Evolutionary conservation across 1,139 yeast species (phyloP), one percentile per base, ranked within the genome.

Genomic region (Lodderomyces margitis): DNA sequence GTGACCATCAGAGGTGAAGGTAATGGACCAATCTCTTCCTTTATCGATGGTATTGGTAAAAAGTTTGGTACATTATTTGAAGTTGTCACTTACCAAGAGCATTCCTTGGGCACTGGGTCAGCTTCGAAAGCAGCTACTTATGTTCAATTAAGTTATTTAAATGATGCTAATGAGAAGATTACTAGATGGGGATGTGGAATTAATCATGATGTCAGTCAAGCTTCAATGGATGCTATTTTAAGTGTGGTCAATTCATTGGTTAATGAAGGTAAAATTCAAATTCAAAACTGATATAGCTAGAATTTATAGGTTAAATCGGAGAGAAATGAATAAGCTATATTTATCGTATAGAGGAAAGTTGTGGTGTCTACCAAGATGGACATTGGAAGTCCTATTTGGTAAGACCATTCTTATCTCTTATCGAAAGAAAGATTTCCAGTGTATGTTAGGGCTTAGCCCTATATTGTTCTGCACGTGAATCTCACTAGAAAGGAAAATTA

Each of bases 11-110:
- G 43, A 19, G 78, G 78, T 46, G 49, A 54, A 35, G 78, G 78
- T 46, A 71, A 71, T 52, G 78, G 78, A 41, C 77, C 77, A 32
- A 72, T 72, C 46, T 71, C 77, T 34, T 70, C 77, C 5, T 72
- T 71, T 50, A 61, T 68, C 42, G 68, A 68, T 48, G 76, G 75
- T 12, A 58, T 72, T 37, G 60, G 68, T 36, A 54, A 53, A 40
- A 55, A 59, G 44, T 62, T 60, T 40, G 68, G 67, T 36, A 57
- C 59, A 40, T 53, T 58, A 43, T 59, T 68, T 38, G 75, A 71
- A 55, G 77, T 72, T 24, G 63, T 62, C 42, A 62, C 68, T 53
- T 72, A 70, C 54, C 62, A 58, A 35, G 78, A 72, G 54, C 78
- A 72, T 53, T 60, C 68, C 38, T 64, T 72, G 44, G 76, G 76